These are phyloP conservation scores for Puccinia horiana DNA, from an alignment of 1,284 basidiomycete genomes.

Conservation along the genomic window DNA sequence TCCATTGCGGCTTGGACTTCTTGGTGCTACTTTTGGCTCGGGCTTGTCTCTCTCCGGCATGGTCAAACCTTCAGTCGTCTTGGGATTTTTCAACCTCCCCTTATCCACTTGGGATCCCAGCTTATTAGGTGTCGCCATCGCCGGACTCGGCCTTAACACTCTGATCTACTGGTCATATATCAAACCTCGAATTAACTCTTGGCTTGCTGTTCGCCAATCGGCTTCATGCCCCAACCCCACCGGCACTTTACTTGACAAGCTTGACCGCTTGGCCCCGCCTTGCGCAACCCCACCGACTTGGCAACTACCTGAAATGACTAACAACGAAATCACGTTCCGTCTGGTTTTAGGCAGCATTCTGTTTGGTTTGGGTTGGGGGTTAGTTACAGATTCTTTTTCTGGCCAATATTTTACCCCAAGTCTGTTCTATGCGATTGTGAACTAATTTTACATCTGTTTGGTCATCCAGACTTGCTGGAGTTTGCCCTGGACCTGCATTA, in stretches of 20 bases:
- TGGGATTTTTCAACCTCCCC: slow-evolving; percentile 39
- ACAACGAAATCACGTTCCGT: slow-evolving; percentile 10
- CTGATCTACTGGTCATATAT: slow-evolving; percentile 1
- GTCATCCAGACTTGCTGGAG: slow-evolving; percentile 19
- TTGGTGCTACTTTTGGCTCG: slow-evolving; percentile 30
- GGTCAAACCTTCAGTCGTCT: slow-evolving; percentile 28
- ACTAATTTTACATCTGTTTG: neutral
- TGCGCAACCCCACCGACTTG: slow-evolving; percentile 1
- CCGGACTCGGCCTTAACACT: slow-evolving; percentile 31
- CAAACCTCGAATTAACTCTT: neutral
- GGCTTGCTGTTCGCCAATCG: slow-evolving; percentile 14
- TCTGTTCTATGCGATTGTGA: neutral
- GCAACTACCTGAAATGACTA: slow-evolving; percentile 40
- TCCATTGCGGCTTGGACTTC: neutral
- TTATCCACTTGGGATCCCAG: slow-evolving; percentile 33
- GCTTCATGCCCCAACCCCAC: neutral
- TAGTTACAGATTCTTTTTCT: neutral
- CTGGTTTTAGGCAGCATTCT: slow-evolving; percentile 31
- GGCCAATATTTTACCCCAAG: neutral
- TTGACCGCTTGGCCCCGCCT: slow-evolving; percentile 6
- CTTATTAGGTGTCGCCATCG: slow-evolving; percentile 33
- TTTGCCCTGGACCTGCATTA: slow-evolving; percentile 37
- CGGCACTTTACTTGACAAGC: neutral
- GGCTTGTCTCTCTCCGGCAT: slow-evolving; percentile 30
- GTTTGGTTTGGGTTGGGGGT: slow-evolving; percentile 46